phyloP scores from a whole-genome alignment of 768 basidiomycete species.

The Lentinula raphanica region DNA sequence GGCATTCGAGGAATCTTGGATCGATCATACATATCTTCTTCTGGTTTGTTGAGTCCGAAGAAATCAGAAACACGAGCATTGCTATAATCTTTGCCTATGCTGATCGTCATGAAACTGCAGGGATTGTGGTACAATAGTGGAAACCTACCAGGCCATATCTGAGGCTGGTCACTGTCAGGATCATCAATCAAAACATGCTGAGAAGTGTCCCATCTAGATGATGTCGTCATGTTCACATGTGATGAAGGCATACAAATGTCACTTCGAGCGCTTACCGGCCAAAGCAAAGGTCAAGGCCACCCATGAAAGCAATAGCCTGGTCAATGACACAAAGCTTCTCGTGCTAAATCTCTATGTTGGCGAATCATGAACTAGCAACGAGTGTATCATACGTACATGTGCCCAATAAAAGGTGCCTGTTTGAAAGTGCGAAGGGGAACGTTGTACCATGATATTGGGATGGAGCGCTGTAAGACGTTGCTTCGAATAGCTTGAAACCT shows the following conservation, averaged over 20 bases:
- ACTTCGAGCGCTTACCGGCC: conserved; percentile 75
- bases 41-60: conserved; percentile 78
- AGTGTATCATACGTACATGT: conserved; percentile 60
- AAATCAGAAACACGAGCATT: conserved; percentile 88
- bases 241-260: not conserved
- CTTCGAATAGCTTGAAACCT: conserved; percentile 68
- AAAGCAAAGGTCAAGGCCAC: conserved; percentile 92
- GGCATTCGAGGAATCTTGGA: conserved; percentile 90
- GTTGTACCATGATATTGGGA: conserved; percentile 91
- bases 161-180: conserved; percentile 50
- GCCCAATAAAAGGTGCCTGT: conserved; percentile 99
- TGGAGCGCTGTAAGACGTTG: conserved; percentile 74
- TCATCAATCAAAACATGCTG: conserved; percentile 91
- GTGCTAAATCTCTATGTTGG: conserved; percentile 47
- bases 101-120: not conserved
- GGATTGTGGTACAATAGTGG: not conserved
- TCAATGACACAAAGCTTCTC: conserved; percentile 98
- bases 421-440: conserved; percentile 95
- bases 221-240: conserved; percentile 1
- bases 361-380: not conserved
- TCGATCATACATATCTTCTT: conserved; percentile 95
- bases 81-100: conserved; percentile 86
- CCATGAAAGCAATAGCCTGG: conserved; percentile 96
- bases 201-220: conserved; percentile 85
- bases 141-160: conserved; percentile 84